A percentile compares a stretch with the other conserved stretches of the same genome.
Evolutionary conservation across 805 yeast genomes (phyloP).

Genomic region (Martiniozyma abietophila): DNA sequence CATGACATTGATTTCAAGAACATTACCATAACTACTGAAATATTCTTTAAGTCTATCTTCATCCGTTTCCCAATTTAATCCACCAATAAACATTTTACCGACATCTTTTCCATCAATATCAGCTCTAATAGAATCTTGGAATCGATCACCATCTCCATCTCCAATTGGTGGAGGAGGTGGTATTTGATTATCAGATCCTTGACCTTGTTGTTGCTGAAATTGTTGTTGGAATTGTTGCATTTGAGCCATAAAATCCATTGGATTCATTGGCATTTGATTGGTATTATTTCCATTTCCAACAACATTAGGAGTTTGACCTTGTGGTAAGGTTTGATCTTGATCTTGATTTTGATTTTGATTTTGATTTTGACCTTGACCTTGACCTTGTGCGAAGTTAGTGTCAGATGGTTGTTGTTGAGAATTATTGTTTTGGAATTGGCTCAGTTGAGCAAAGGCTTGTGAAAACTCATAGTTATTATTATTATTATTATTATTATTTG

Average conservation of each 20-base stretch:
- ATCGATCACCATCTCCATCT: slow-evolving; percentile 6
- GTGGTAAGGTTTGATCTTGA: slow-evolving; percentile 3
- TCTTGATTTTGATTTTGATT: slow-evolving; percentile 1
- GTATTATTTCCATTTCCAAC: slow-evolving; percentile 5
- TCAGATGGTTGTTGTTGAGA: too few relatives aligned
- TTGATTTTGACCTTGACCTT: not conserved
- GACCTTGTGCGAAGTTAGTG: too few relatives aligned
- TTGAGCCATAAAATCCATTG: slow-evolving; percentile 10
- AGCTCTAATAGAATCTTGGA: slow-evolving; percentile 30
- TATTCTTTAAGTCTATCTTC: slow-evolving; percentile 79
- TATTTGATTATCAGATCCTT: not conserved
- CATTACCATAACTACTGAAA: slow-evolving; percentile 83
- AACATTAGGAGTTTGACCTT: slow-evolving; percentile 5
- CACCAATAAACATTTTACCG: slow-evolving; percentile 94
- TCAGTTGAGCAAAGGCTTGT: slow-evolving; percentile 5
- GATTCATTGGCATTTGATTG: slow-evolving; percentile 3
- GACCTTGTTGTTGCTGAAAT: slow-evolving; percentile 13
- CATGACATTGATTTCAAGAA: slow-evolving; percentile 85
- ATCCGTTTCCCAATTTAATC: slow-evolving; percentile 95
- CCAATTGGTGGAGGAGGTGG: not conserved
- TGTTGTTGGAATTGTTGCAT: slow-evolving; percentile 17
- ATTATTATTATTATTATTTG: slow-evolving; percentile 1
- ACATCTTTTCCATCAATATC: slow-evolving; percentile 54
- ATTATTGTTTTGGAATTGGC: not conserved
- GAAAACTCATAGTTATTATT: slow-evolving; percentile 1